Evolutionary conservation across 202 grass and related monocot genomes (phyloP).

Genomic region (Elaeis oleifera): DNA sequence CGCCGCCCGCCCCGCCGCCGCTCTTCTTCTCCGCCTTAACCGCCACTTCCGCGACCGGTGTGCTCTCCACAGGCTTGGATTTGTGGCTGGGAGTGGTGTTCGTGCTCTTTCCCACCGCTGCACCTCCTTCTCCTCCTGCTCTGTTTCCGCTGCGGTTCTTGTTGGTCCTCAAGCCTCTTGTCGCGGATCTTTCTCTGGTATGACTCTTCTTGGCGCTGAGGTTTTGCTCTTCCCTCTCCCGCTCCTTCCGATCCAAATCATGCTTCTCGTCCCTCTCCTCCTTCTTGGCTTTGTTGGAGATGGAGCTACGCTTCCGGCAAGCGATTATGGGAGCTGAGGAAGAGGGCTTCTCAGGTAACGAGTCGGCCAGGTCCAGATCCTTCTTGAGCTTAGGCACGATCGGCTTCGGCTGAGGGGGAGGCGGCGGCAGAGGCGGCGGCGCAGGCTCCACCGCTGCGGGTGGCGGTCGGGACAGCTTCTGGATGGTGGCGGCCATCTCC

Average conservation of each 20-base stretch:
- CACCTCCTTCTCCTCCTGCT: not conserved
- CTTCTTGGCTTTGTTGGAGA: slow-evolving; percentile 40
- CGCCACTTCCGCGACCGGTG: not conserved
- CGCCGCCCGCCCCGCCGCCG: not conserved
- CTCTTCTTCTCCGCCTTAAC: slow-evolving; percentile 51
- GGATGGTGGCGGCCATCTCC: slow-evolving; percentile 23
- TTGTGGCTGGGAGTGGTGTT: slow-evolving; percentile 23
- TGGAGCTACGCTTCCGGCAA: slow-evolving; percentile 62
- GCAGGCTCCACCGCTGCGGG: slow-evolving; percentile 3
- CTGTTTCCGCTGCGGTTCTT: slow-evolving; percentile 27
- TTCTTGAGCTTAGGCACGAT: slow-evolving; percentile 34
- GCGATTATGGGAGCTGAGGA: slow-evolving; percentile 36
- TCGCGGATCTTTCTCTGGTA: slow-evolving; percentile 22
- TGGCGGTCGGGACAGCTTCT: not conserved
- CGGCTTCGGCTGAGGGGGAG: not conserved
- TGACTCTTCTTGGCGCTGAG: slow-evolving; percentile 19
- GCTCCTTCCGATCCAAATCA: slow-evolving; percentile 15
- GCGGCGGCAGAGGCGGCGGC: slow-evolving; percentile 17
- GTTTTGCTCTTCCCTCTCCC: slow-evolving; percentile 11
- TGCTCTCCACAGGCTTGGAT: slow-evolving; percentile 19
- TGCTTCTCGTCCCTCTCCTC: slow-evolving; percentile 33
- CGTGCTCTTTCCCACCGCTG: slow-evolving; percentile 21
- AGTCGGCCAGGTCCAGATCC: slow-evolving; percentile 38
- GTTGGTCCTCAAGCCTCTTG: slow-evolving; percentile 40
- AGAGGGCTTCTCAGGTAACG: slow-evolving; percentile 48